Percentiles rank a stretch among this genome's conserved stretches.
Conservation (phyloP, 2,329 filamentous ascomycete species). For the Aspergillus proliferans region DNA sequence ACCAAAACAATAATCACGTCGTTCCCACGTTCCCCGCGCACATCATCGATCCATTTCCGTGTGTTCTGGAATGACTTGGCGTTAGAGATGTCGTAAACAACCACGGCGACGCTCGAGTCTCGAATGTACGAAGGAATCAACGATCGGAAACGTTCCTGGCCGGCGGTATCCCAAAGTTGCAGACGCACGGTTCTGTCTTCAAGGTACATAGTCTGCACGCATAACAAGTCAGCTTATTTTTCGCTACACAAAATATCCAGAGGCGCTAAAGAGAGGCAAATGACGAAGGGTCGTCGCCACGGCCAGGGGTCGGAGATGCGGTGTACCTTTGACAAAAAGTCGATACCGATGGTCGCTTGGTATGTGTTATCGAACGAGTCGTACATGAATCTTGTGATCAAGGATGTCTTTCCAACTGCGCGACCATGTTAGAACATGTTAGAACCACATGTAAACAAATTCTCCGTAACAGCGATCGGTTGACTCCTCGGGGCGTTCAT, state of each 20-base stretch:
- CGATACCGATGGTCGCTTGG: conserved; percentile 98
- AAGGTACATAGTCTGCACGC: conserved; percentile 86
- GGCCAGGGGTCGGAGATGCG: neutral
- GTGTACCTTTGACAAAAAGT: conserved; percentile 92
- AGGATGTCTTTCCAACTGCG: conserved; percentile 91
- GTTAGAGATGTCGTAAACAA: conserved; percentile 98
- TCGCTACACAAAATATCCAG: neutral
- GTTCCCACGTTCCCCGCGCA: conserved; percentile 90
- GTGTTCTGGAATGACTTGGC: conserved; percentile 98
- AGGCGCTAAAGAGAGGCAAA: neutral
- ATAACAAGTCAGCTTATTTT: conserved; percentile 9
- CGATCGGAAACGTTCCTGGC: conserved; percentile 94
- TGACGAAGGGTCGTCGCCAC: neutral
- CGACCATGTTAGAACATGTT: conserved; percentile 10
- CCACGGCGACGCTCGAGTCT: conserved; percentile 94
- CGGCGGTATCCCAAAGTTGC: conserved; percentile 97
- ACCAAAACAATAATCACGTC: conserved; percentile 98
- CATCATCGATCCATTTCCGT: conserved; percentile 98
- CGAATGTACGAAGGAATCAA: conserved; percentile 98
- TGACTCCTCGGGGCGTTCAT: conserved; percentile 30
- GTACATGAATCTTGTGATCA: conserved; percentile 99
- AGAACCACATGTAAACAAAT: neutral
- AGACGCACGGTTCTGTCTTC: conserved; percentile 96
- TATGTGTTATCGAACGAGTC: conserved; percentile 99
- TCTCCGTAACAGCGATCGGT: neutral